Conservation (phyloP, 805 yeast genomes). For the Starmera quercuum region DNA sequence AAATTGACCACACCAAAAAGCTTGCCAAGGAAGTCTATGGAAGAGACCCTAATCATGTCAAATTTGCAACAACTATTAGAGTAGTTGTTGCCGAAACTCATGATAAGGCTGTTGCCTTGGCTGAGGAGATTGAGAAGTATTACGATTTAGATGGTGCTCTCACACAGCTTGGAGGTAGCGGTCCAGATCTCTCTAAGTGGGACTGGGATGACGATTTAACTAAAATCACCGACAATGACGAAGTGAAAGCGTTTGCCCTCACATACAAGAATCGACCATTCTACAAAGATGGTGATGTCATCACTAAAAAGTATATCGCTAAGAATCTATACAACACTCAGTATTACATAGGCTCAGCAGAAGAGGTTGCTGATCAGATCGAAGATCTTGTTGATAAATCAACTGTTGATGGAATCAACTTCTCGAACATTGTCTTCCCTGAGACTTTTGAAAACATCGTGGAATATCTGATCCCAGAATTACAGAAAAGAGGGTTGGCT, state of each 20-base stretch:
- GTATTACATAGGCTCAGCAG: conserved; percentile 22
- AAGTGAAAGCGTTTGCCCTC: conserved; percentile 18
- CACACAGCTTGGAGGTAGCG: conserved; percentile 32
- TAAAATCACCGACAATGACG: conserved; percentile 17
- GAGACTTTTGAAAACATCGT: conserved; percentile 29
- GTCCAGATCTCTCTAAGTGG: conserved; percentile 26
- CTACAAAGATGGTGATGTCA: conserved; percentile 8
- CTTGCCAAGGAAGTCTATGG: conserved; percentile 32
- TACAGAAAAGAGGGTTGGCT: conserved; percentile 23
- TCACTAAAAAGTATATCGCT: conserved; percentile 13
- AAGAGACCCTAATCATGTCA: conserved; percentile 28
- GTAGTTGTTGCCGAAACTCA: conserved; percentile 26
- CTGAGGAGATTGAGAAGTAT: conserved; percentile 18
- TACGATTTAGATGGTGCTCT: conserved; percentile 30
- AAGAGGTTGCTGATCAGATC: conserved; percentile 29
- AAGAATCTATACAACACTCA: conserved; percentile 13
- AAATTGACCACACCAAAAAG: conserved; percentile 21
- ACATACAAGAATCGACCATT: conserved; percentile 19
- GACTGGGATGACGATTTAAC: conserved; percentile 26
- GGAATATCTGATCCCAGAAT: conserved; percentile 26
- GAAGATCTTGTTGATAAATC: conserved; percentile 31
- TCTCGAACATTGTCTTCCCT: conserved; percentile 28
- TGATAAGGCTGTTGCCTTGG: conserved; percentile 27
- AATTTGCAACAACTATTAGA: conserved; percentile 26
- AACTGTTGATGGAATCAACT: conserved; percentile 32